These are phyloP conservation scores for Sistotremastrum suecicum DNA, from an alignment of 768 basidiomycete genomes.

Conservation along the genomic window DNA sequence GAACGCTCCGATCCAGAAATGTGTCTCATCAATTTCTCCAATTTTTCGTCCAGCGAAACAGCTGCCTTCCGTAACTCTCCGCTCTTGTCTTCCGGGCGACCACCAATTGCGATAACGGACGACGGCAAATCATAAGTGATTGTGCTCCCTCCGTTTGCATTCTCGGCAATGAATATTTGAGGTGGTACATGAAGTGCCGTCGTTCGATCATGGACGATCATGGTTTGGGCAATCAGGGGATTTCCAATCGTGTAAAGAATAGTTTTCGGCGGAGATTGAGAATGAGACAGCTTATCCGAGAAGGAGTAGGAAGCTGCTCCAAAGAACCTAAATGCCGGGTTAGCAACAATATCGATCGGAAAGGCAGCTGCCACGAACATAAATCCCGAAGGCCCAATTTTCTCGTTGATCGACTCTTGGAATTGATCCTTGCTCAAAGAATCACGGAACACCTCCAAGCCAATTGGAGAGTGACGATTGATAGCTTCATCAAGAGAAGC, in stretches of 20 bases:
- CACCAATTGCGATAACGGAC: conserved; percentile 23
- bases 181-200: conserved; percentile 32
- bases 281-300: no score
- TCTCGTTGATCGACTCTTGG: no score
- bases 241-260: conserved; percentile 36
- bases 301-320: no score
- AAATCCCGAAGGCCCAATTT: no score
- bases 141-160: conserved; percentile 23
- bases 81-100: conserved; percentile 5
- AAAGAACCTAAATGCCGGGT: no score
- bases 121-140: conserved; percentile 36
- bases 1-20: no score
- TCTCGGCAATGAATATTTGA: conserved; percentile 29
- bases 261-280: conserved; percentile 3
- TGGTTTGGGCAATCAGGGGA: conserved; percentile 32
- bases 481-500: no score
- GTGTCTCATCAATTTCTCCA: conserved; percentile 24
- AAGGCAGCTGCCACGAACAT: no score
- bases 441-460: no score
- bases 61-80: conserved; percentile 19
- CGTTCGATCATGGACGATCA: conserved; percentile 27
- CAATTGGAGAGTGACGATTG: no score
- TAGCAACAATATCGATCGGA: no score
- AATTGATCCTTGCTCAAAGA: no score
- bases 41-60: conserved; percentile 26